Evolutionary conservation across 2,329 filamentous ascomycete genomes (phyloP), one percentile per base, ranked within the genome.

Genomic region (Colletotrichum liaoningense): DNA sequence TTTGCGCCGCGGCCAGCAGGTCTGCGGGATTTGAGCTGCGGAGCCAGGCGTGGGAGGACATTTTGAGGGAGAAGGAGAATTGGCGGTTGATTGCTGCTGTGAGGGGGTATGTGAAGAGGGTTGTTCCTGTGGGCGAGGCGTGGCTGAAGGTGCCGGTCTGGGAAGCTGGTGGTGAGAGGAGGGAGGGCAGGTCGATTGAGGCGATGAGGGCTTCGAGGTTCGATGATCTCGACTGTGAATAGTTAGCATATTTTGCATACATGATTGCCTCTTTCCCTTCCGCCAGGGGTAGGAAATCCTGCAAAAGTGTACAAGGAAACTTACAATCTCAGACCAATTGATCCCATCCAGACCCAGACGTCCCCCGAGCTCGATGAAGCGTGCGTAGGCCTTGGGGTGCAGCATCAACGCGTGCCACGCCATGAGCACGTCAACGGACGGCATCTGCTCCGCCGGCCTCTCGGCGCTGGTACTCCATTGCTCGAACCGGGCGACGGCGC

Each of bases 21-120:
- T 42, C 35, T 46, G 16, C 42, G 16, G 42, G 42, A 2, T 79
- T 78, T 0, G 84, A 83, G 38, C 81, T 82, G 11, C 81, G 78
- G 19, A 84, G 80, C 84, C 84, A 86, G 49, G 83, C 79, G 59
- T 81, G 77, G 0, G 62, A 63, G 59, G 81, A 77, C 83, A 86
- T 86, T 78, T 86, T 86, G 35, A 82, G 78, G 63, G 82, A 79
- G 65, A 86, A 86, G 14, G 75, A 68, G 19, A 76, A 76, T 72
- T 86, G 84, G 1, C 84, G 82, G 14, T 76, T 65, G 46, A 86
- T 82, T 28, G 81, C 81, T 14, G 78, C 80, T 1, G 76, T 66
- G 12, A 83, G 78, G 5, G 77, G 59, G 46, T 67, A 72, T 24
- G 68, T 67, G 69, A 76, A 74, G 46, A 73, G 55, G 1, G 26